Evolutionary conservation across 2,329 filamentous ascomycete genomes (phyloP), one percentile per base, ranked within the genome.

Genomic region (Penicillium italicum): DNA sequence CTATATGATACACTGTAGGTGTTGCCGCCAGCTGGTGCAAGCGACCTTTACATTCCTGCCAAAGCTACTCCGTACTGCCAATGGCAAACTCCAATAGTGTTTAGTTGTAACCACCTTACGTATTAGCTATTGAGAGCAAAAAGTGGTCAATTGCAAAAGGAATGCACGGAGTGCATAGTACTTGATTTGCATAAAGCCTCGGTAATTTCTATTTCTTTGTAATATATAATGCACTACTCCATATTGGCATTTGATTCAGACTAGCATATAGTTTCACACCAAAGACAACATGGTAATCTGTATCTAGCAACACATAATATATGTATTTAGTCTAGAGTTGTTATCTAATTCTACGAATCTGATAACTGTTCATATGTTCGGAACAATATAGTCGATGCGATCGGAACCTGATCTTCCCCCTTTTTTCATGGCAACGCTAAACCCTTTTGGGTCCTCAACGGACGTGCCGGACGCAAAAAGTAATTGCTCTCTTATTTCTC

Each of bases 361-460:
- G 8, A n/a, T 26, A n/a, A 42, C 4, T 11, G 28, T 24, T n/a
- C 30, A 33, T 1, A 45, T n/a, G 14, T 45, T 33, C 12, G 43
- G 30, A 45, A 45, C 30, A 45, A 45, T 31, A 30, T 31, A 44
- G 30, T 38, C n/a, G 36, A 34, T 51, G 41, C 34, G 41, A 45
- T 57, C 60, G 62, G 60, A 64, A 45, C 24, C 38, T 38, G 50
- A 52, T 57, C 58, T 61, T 56, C 63, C 63, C 69, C 69, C 64
- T 69, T 70, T 70, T 70, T 65, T 9, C 5, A 50, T 52, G 53
- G 20, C 40, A 50, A 50, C 64, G 61, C 68, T 69, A 69, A 51
- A 49, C 67, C 66, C 11, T 18, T 60, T 69, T 59, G 48, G 64
- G 61, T 14, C 26, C 45, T 50, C 59, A 63, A 62, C 64, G 61